A percentile compares a stretch with the other conserved stretches of the same genome.
Conservation (phyloP, 805 yeast species). For the Kuraishia ogatae region DNA sequence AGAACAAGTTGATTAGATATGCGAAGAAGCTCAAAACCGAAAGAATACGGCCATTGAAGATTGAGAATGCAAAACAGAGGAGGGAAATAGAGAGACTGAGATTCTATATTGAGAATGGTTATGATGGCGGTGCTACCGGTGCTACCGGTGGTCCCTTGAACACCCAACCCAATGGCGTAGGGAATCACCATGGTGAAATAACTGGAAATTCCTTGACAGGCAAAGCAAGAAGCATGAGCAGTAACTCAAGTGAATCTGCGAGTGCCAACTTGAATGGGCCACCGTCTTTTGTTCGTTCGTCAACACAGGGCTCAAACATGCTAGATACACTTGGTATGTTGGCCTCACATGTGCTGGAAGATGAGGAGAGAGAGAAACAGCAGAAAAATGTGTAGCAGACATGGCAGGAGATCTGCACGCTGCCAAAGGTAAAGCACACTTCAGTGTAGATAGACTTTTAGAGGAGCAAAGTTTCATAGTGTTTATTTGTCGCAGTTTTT, state of each 20-base stretch:
- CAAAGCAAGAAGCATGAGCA: neutral
- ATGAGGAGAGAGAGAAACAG: slow-evolving; percentile 12
- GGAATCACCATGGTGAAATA: neutral
- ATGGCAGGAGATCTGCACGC: neutral
- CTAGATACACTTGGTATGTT: slow-evolving; percentile 25
- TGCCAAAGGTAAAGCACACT: neutral
- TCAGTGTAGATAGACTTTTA: neutral
- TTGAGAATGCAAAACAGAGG: slow-evolving; percentile 18
- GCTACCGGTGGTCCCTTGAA: slow-evolving; percentile 4
- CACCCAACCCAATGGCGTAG: neutral
- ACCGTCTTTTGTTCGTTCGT: slow-evolving; percentile 8
- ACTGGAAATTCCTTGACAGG: neutral
- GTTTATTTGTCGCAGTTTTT: too few relatives aligned
- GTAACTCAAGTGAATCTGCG: neutral
- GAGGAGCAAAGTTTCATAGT: too few relatives aligned
- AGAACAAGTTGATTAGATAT: slow-evolving; percentile 22
- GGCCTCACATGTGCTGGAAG: slow-evolving; percentile 24
- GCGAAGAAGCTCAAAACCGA: slow-evolving; percentile 20
- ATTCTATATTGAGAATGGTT: slow-evolving; percentile 17
- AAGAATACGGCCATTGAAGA: slow-evolving; percentile 16
- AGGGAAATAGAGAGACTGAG: slow-evolving; percentile 11
- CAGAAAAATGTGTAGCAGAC: neutral
- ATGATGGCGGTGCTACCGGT: slow-evolving; percentile 20
- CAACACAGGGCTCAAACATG: slow-evolving; percentile 21
- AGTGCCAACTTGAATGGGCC: neutral